phyloP scores from a whole-genome alignment of 192 early-diverging fungal genomes.

The Gonapodya sp. region DNA sequence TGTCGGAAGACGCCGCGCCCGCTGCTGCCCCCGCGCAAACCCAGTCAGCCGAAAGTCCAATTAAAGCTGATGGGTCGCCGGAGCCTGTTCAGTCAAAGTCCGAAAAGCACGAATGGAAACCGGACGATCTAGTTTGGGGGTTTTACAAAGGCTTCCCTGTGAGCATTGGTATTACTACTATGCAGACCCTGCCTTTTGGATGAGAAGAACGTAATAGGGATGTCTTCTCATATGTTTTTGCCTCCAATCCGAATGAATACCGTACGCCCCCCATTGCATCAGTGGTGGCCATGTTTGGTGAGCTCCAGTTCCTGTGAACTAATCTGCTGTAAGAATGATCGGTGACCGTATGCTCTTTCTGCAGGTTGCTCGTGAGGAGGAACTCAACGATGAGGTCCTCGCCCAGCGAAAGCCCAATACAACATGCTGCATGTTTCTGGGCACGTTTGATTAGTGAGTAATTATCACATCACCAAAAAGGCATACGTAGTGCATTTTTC shows the following conservation, averaged over 20 bases:
- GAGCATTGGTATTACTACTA: not conserved
- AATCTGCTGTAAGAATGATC: not conserved
- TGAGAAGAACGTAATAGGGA: not conserved
- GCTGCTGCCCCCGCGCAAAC: not conserved
- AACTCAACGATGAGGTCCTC: not conserved
- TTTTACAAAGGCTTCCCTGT: slow-evolving; percentile 1
- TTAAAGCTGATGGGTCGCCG: not conserved
- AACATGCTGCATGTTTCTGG: not conserved
- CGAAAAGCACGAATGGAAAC: not conserved
- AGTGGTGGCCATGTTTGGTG: not conserved
- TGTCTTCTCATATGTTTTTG: not conserved
- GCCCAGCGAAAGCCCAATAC: not conserved
- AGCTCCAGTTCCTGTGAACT: not conserved
- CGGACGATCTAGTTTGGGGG: slow-evolving; percentile 1
- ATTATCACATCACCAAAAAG: no score
- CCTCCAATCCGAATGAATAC: not conserved
- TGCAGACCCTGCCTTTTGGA: not conserved
- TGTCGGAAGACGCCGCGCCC: not conserved
- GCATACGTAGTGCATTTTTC: no score
- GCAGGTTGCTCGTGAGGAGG: not conserved
- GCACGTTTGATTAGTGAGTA: not conserved
- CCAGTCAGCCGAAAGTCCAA: not conserved
- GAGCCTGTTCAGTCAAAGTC: not conserved
- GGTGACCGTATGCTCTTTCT: not conserved
- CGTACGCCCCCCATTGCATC: no score